Base-by-base conservation (phyloP, 306 rosid species). In the Cicer bijugum region DNA sequence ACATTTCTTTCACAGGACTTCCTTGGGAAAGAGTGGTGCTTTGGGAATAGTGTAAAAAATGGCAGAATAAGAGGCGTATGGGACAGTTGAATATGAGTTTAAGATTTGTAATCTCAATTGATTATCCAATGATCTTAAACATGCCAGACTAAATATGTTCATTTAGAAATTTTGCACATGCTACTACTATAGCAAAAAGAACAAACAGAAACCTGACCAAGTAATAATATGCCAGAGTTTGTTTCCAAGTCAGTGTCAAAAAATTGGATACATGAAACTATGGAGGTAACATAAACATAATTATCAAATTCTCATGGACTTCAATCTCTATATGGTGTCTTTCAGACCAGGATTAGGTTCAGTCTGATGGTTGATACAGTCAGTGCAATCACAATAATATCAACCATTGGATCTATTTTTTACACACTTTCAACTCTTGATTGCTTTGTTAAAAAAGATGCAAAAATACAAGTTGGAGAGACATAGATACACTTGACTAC, bases 41-140 rank as follows among this genome's bases (percentile, higher is more conserved):
- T 67, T 59, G 11, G 94, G 85, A 79, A 84, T 72, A 72, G 81
- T 85, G 50, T 9, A 51, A 92, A 85, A 79, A 79, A 14, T 72
- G 83, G 87, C 69, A 86, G 84, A 83, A 78, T 64, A 74, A 90
- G 88, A 79, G 81, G 71, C 81, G 89, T 77, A 46, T 77, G 87
- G 79, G 96, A 90, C 66, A 88, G 28, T 82, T 75, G 72, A 78
- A 90, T 37, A 69, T 69, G 67, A 70, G 67, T 56, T 65, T 40
- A 73, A 46, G 55, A 62, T 74, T 58, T 58, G 64, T 28, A 8
- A 58, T 23, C 42, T 58, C 64, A 58, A 23, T 68, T 77, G 42
- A 28, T 46, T 5, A 35, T 43, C 33, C 6, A 14, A 9, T 28
- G 47, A 70, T 64, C 69, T 48, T 14, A 48, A 17, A 2, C 47